Conservation (phyloP, 805 yeast genomes). For the Myxozyma mucilagina region DNA sequence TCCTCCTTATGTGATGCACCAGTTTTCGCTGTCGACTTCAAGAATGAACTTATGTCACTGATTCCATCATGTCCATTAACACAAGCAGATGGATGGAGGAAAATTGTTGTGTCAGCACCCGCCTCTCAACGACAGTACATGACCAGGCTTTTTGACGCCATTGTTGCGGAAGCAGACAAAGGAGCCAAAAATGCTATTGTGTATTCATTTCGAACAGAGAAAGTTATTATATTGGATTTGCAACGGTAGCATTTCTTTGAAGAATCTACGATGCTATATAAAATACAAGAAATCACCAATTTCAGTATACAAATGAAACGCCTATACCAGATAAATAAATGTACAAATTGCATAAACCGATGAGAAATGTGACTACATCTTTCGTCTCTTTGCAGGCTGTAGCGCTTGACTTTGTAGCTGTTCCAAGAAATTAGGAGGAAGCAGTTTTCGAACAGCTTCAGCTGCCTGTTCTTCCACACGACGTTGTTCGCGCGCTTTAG, state of each 20-base stretch:
- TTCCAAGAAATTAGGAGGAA: conserved; percentile 37
- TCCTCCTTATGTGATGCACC: conserved; percentile 65
- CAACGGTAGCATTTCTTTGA: conserved; percentile 38
- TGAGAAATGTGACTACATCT: background rate
- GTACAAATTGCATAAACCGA: background rate
- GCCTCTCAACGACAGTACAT: conserved; percentile 80
- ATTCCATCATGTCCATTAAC: conserved; percentile 72
- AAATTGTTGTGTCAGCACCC: conserved; percentile 79
- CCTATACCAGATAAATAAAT: background rate
- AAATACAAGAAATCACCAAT: background rate
- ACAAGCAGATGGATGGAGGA: conserved; percentile 67
- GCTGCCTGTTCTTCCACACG: conserved; percentile 55
- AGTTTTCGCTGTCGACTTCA: conserved; percentile 70
- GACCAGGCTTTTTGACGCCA: conserved; percentile 65
- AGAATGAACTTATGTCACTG: conserved; percentile 84
- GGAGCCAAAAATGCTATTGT: conserved; percentile 79
- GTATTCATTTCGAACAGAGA: conserved; percentile 75
- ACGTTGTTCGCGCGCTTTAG: conserved; percentile 52
- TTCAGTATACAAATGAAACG: conserved; percentile 3
- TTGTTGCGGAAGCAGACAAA: conserved; percentile 49
- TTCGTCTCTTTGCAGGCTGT: conserved; percentile 21
- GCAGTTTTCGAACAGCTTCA: conserved; percentile 43
- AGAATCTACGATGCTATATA: background rate
- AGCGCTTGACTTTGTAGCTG: conserved; percentile 20
- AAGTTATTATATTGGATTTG: conserved; percentile 65